A percentile compares a stretch with the other conserved stretches of the same genome.
phyloP scores from a whole-genome alignment of 371 early-diverging fungal genomes.

The Circinella minor region DNA sequence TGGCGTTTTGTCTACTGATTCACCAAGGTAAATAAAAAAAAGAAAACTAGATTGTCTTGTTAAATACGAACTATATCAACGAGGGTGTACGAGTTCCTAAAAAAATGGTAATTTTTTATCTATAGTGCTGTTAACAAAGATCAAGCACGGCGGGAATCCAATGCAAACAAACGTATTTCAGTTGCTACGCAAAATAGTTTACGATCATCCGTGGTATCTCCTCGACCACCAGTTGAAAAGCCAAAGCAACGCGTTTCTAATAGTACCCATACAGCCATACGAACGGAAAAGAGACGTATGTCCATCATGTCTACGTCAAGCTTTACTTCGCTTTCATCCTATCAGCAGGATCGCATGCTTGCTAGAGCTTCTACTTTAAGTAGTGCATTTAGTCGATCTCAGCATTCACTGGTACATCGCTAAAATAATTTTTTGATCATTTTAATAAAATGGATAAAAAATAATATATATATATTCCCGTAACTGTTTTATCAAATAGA shows the following conservation, averaged over 20 bases:
- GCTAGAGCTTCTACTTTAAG: slow-evolving; percentile 43
- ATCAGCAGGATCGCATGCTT: slow-evolving; percentile 54
- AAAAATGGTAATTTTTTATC: too few relatives aligned
- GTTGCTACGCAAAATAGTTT: slow-evolving; percentile 12
- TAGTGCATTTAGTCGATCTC: slow-evolving; percentile 27
- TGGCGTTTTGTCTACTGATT: slow-evolving; percentile 21
- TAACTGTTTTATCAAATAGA: too few relatives aligned
- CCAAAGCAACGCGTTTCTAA: neutral
- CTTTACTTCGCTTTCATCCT: slow-evolving; percentile 51
- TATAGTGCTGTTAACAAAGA: neutral
- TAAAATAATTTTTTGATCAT: neutral
- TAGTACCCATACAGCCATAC: neutral
- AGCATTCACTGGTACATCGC: slow-evolving; percentile 14
- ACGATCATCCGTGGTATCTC: neutral
- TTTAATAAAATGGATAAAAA: neutral
- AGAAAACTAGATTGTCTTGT: neutral
- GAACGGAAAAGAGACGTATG: slow-evolving; percentile 24
- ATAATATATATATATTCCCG: neutral
- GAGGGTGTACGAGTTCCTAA: too few relatives aligned
- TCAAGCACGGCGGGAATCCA: slow-evolving; percentile 3
- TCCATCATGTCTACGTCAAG: slow-evolving; percentile 46
- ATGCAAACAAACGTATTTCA: slow-evolving; percentile 8
- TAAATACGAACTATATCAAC: neutral
- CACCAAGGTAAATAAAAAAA: slow-evolving; percentile 5
- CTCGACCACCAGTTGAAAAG: neutral